phyloP scores from a whole-genome alignment of 257 asterid species.

The Solanum rostratum region DNA sequence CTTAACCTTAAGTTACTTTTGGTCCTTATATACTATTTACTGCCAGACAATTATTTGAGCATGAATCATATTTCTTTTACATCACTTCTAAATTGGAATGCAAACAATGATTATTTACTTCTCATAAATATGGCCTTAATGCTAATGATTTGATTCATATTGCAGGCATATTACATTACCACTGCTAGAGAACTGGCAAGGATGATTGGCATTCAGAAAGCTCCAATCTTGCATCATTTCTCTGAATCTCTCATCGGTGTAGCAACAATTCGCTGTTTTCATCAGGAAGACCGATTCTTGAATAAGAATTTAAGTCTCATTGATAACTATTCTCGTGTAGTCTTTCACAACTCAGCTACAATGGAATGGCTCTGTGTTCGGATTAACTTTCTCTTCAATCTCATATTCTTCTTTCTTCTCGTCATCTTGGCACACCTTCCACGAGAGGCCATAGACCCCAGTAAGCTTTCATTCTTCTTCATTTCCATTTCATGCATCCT shows the following conservation, averaged over 20 bases:
- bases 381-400: slow-evolving; percentile 76
- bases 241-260: slow-evolving; percentile 69
- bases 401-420: slow-evolving; percentile 66
- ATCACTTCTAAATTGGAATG: background rate
- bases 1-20: background rate
- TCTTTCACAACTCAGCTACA: slow-evolving; percentile 59
- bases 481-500: background rate
- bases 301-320: slow-evolving; percentile 31
- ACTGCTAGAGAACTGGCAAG: slow-evolving; percentile 79
- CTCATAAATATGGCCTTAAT: background rate
- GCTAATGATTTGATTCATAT: background rate
- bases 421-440: slow-evolving; percentile 68
- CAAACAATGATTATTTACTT: background rate
- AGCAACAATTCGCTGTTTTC: slow-evolving; percentile 61
- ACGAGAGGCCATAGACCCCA: slow-evolving; percentile 57
- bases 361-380: slow-evolving; percentile 90
- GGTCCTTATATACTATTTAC: background rate
- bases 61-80: background rate
- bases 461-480: slow-evolving; percentile 28
- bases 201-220: slow-evolving; percentile 62
- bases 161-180: slow-evolving; percentile 60
- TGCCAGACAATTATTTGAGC: background rate
- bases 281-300: slow-evolving; percentile 51
- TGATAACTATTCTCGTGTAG: slow-evolving; percentile 63
- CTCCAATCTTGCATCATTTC: slow-evolving; percentile 77